These are phyloP conservation scores for Solanum megistacrolobum DNA, from an alignment of 257 asterid species.

Conservation along the genomic window DNA sequence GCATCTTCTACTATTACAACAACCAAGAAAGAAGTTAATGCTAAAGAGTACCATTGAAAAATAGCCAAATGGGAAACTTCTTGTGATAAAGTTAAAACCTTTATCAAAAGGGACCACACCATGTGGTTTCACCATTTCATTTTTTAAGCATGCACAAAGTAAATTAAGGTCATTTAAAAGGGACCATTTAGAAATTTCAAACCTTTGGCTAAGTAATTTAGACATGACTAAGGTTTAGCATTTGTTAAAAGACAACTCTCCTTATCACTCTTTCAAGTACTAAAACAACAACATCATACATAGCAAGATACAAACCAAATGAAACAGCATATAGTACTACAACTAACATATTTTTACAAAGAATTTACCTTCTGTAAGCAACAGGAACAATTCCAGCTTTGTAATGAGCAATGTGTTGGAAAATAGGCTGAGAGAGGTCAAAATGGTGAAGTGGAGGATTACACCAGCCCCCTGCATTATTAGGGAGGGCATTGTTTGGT, in stretches of 20 bases:
- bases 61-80: not conserved
- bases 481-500: slow-evolving; percentile 71
- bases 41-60: not conserved
- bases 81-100: not conserved
- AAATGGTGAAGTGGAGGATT: slow-evolving; percentile 84
- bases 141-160: not conserved
- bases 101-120: not conserved
- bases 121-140: not conserved
- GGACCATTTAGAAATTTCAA: not conserved
- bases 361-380: slow-evolving; percentile 53
- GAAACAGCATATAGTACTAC: not conserved
- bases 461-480: slow-evolving; percentile 87
- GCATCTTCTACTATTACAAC: not conserved
- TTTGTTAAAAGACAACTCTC: not conserved
- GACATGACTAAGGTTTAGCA: not conserved
- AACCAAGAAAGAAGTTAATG: not conserved
- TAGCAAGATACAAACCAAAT: not conserved
- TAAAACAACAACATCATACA: not conserved
- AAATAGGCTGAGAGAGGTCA: slow-evolving; percentile 81
- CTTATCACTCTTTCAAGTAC: not conserved
- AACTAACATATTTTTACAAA: not conserved
- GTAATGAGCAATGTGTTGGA: slow-evolving; percentile 73
- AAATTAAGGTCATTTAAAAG: not conserved
- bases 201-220: not conserved
- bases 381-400: slow-evolving; percentile 89